phyloP scores from a whole-genome alignment of 495 filamentous ascomycete species.

The Penicillium simplicissimum region DNA sequence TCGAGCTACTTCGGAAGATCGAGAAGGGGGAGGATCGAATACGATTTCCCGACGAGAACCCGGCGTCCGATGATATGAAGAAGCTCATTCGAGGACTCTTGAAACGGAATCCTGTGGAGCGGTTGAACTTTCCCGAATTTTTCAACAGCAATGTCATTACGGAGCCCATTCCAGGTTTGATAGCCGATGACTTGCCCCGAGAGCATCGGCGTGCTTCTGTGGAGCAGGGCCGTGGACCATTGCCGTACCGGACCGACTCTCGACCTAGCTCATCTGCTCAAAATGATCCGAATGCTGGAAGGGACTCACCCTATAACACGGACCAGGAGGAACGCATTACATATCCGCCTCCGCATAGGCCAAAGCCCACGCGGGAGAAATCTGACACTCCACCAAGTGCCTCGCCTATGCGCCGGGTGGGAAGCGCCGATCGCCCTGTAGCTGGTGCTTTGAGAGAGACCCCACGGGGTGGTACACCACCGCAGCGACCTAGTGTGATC shows the following conservation, averaged over 20 bases:
- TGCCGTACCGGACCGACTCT: constrained; percentile 28
- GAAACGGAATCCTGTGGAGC: constrained; percentile 80
- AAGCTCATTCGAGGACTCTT: constrained; percentile 75
- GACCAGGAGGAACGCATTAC: constrained; percentile 29
- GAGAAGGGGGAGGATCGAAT: constrained; percentile 83
- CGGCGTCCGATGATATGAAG: constrained; percentile 76
- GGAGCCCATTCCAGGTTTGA: constrained; percentile 78
- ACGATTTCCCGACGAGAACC: constrained; percentile 71
- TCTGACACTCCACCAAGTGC: constrained; percentile 41
- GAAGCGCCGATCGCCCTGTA: constrained; percentile 41
- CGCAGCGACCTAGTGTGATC: constrained; percentile 44
- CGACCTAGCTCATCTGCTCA: constrained; percentile 22
- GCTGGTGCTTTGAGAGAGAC: constrained; percentile 32
- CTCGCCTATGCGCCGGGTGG: constrained; percentile 38
- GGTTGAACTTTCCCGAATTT: constrained; percentile 80
- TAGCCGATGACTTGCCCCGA: constrained; percentile 67
- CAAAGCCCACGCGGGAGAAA: constrained; percentile 29
- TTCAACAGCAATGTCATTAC: constrained; percentile 74
- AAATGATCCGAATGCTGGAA: constrained; percentile 18
- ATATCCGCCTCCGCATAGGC: constrained; percentile 30
- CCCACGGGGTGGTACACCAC: constrained; percentile 23
- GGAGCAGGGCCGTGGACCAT: constrained; percentile 14
- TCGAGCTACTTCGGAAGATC: constrained; percentile 89
- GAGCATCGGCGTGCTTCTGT: constrained; percentile 24
- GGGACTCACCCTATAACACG: constrained; percentile 26